A percentile compares a stretch with the other conserved stretches of the same genome.
Conservation (phyloP, 169 alveolate species). For the Plasmodium vivax region DNA sequence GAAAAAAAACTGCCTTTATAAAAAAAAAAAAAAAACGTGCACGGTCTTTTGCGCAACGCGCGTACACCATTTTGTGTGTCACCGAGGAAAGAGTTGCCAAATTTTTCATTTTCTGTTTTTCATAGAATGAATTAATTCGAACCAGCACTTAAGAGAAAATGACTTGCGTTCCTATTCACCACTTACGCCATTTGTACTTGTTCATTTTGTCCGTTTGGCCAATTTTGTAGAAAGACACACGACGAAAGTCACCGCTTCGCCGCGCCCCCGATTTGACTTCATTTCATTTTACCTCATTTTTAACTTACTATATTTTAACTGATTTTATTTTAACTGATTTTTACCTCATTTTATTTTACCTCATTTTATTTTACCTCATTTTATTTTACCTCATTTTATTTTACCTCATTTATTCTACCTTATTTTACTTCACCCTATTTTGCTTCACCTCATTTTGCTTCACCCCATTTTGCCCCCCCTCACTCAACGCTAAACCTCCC, state of each 20-base stretch:
- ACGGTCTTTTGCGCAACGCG: background rate
- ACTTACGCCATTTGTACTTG: background rate
- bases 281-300: background rate
- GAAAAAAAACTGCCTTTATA: background rate
- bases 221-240: background rate
- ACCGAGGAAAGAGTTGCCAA: background rate
- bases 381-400: background rate
- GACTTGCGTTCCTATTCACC: background rate
- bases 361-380: background rate
- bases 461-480: too few relatives aligned
- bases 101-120: background rate
- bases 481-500: background rate
- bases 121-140: conserved; percentile 2
- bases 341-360: background rate
- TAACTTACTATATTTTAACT: background rate
- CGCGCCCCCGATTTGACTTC: background rate
- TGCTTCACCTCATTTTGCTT: too few relatives aligned
- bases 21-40: conserved; percentile 6
- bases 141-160: conserved; percentile 17
- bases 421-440: too few relatives aligned
- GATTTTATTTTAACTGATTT: background rate
- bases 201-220: background rate
- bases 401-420: too few relatives aligned
- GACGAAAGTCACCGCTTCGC: background rate
- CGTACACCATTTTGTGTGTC: background rate